Evolutionary conservation across 2,329 filamentous ascomycete genomes (phyloP), one percentile per base, ranked within the genome.

Genomic region (Botrytis sinoallii): DNA sequence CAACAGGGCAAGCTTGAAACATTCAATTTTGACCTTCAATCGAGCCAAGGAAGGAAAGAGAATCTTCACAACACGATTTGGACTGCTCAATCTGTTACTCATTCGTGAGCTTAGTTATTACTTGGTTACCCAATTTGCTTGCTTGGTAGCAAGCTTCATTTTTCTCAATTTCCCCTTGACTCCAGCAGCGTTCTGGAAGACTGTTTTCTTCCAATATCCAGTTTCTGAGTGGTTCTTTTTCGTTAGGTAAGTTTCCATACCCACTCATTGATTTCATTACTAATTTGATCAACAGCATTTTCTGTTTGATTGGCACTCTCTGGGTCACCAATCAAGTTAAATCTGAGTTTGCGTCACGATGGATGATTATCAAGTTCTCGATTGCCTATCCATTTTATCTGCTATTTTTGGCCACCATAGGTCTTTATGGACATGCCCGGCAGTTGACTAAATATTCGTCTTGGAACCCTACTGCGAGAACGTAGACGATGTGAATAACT

Each of bases 201-300:
- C 86, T 20, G 78, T 86, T 46, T 86, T 85, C 78, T 86, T 86
- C 77, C 82, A 85, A 65, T 86, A 85, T 73, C 84, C 84, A 0
- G 79, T 85, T 72, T 84, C 84, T 25, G 82, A 84, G 75, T 86
- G 85, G 85, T 82, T 86, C 57, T 83, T 84, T 74, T 79, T 84
- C 63, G 81, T 84, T 57, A 83, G 83, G 83, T 84, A 81, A 40
- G 80, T 71, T 64, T 42, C 16, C 2, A 44, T 35, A 35, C 1
- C 44, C 38, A 42, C 38, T 38, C 52, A 44, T 57, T 35, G 35
- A 35, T 52, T 48, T 18, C 20, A 29, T 29, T 55, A 52, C 25
- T 67, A 55, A 67, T 52, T 57, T 55, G 8, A n/a, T 57, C 48
- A 42, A 29, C 52, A 84, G 83, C 76, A 59, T 85, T 25, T 77